Percentiles rank a stretch among this genome's conserved stretches.
phyloP scores from a whole-genome alignment of 805 yeast genomes.

The Yamadazyma tumulicola region DNA sequence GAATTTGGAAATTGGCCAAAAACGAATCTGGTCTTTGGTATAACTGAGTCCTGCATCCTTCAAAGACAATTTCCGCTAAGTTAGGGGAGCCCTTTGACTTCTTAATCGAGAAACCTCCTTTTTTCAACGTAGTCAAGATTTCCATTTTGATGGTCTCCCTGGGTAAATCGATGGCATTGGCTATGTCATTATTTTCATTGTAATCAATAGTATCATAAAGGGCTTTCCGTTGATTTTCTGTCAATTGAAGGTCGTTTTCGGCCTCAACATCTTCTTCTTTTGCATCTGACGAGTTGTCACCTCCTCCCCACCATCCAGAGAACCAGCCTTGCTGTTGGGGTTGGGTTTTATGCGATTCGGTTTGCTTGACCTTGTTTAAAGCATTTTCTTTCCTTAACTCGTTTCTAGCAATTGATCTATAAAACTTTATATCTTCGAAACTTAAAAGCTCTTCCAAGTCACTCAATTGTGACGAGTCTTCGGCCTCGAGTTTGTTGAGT shows the following conservation, averaged over 20 bases:
- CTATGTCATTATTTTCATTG: slow-evolving; percentile 54
- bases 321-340: slow-evolving; percentile 54
- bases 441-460: slow-evolving; percentile 56
- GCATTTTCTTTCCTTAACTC: slow-evolving; percentile 58
- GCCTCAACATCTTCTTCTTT: slow-evolving; percentile 2
- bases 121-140: slow-evolving; percentile 61
- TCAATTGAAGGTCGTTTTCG: slow-evolving; percentile 41
- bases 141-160: slow-evolving; percentile 68
- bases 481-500: slow-evolving; percentile 21
- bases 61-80: slow-evolving; percentile 77
- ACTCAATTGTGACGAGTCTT: slow-evolving; percentile 38
- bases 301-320: slow-evolving; percentile 61
- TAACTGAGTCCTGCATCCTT: slow-evolving; percentile 72
- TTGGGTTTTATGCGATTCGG: slow-evolving; percentile 10
- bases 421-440: slow-evolving; percentile 80
- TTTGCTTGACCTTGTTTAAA: slow-evolving; percentile 11
- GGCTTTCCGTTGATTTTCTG: slow-evolving; percentile 87
- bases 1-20: slow-evolving; percentile 65
- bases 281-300: slow-evolving; percentile 7
- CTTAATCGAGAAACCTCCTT: slow-evolving; percentile 72
- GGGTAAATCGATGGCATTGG: slow-evolving; percentile 62
- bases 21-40: slow-evolving; percentile 78
- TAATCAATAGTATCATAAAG: slow-evolving; percentile 91
- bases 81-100: slow-evolving; percentile 37
- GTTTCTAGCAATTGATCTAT: slow-evolving; percentile 73